Evolutionary conservation across 169 alveolate species (phyloP).

Genomic region (Sarcocystis neurona): DNA sequence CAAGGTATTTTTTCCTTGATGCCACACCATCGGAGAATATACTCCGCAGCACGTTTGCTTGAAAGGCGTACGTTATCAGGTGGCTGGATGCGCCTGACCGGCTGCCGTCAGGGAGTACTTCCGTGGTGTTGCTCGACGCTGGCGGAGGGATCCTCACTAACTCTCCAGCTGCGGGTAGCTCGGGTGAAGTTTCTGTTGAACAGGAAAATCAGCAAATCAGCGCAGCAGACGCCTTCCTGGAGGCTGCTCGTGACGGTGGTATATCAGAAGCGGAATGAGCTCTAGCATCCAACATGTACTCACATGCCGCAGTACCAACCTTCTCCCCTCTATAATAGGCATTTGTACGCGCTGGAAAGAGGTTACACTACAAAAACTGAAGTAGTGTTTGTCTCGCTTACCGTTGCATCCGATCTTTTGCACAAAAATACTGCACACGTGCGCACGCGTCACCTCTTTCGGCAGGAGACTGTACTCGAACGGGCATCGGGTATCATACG

Average conservation of each 20-base stretch:
- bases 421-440: conserved; percentile 26
- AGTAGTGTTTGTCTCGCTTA: neutral
- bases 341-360: neutral
- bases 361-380: neutral
- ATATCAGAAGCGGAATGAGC: no score
- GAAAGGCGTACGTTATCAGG: neutral
- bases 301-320: no score
- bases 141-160: neutral
- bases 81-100: neutral
- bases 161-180: neutral
- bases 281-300: no score
- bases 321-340: neutral
- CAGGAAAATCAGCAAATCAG: no score
- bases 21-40: conserved; percentile 1
- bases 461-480: conserved; percentile 34
- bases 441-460: neutral
- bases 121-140: conserved; percentile 9
- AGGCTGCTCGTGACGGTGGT: no score
- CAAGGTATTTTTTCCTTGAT: conserved; percentile 6
- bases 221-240: no score
- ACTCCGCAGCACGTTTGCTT: conserved; percentile 22
- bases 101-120: neutral
- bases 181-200: neutral
- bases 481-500: conserved; percentile 50
- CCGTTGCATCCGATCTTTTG: conserved; percentile 35